These are phyloP conservation scores for Leccinum longicurvipes DNA, from an alignment of 768 basidiomycete species.

Conservation along the genomic window DNA sequence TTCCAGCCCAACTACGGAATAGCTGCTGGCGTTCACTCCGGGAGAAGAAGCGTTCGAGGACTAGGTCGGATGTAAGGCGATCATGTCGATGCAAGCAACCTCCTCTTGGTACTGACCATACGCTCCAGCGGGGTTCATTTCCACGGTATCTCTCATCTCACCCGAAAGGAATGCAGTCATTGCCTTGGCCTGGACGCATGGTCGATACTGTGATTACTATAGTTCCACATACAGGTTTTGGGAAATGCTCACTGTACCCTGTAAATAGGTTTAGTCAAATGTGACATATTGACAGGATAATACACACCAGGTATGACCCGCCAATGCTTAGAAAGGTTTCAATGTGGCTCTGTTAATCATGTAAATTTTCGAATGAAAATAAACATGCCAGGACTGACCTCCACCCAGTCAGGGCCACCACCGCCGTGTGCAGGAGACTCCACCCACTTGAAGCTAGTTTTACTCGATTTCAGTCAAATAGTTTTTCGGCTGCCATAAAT, in stretches of 20 bases:
- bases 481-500: not conserved
- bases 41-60: constrained; percentile 87
- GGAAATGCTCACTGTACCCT: constrained; percentile 67
- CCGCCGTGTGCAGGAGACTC: constrained; percentile 80
- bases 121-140: constrained; percentile 76
- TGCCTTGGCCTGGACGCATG: constrained; percentile 73
- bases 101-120: constrained; percentile 48
- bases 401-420: constrained; percentile 88
- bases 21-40: constrained; percentile 82
- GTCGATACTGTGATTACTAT: not conserved
- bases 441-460: constrained; percentile 87
- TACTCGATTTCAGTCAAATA: constrained; percentile 3
- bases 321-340: constrained; percentile 82
- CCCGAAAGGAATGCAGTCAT: constrained; percentile 95
- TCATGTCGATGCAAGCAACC: not conserved
- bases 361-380: not conserved
- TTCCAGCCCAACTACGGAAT: constrained; percentile 94
- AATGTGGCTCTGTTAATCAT: constrained; percentile 61
- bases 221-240: not conserved
- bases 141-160: constrained; percentile 93
- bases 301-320: constrained; percentile 77
- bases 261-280: not conserved
- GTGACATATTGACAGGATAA: not conserved
- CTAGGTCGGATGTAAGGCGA: constrained; percentile 32
- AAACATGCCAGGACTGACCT: constrained; percentile 43